phyloP scores from a whole-genome alignment of 148 eudicot genomes.

The Rhododendron henanense region DNA sequence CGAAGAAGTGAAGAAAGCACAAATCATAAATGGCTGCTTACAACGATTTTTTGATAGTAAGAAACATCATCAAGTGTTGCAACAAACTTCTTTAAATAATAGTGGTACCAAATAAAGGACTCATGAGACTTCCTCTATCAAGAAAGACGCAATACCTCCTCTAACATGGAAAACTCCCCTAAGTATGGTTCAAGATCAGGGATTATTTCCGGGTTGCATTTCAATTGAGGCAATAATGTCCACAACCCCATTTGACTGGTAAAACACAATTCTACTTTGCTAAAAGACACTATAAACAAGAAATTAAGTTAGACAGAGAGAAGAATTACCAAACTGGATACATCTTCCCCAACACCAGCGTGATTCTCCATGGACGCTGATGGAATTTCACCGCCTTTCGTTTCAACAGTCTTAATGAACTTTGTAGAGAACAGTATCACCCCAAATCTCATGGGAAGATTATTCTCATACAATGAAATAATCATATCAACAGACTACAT shows the following conservation, averaged over 20 bases:
- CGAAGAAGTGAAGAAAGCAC: not conserved
- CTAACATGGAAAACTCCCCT: not conserved
- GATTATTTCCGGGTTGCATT: not conserved
- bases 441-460: slow-evolving; percentile 91
- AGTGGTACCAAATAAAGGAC: not conserved
- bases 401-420: slow-evolving; percentile 48
- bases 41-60: not conserved
- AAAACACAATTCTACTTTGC: not conserved
- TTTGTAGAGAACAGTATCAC: slow-evolving; percentile 71
- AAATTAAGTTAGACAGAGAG: not conserved
- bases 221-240: not conserved
- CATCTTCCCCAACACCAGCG: slow-evolving; percentile 47
- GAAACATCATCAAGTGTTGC: not conserved
- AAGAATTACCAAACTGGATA: slow-evolving; percentile 63
- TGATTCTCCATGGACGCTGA: slow-evolving; percentile 25
- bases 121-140: not conserved
- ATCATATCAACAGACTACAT: slow-evolving; percentile 66
- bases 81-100: not conserved
- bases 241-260: not conserved
- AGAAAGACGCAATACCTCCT: not conserved
- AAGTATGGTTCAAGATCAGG: not conserved
- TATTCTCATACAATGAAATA: slow-evolving; percentile 70
- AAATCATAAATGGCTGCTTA: not conserved
- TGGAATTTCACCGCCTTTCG: slow-evolving; percentile 44
- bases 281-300: not conserved